Base-by-base conservation (phyloP, 2,329 filamentous ascomycete species). In the Chrysosporium keratinophilum region DNA sequence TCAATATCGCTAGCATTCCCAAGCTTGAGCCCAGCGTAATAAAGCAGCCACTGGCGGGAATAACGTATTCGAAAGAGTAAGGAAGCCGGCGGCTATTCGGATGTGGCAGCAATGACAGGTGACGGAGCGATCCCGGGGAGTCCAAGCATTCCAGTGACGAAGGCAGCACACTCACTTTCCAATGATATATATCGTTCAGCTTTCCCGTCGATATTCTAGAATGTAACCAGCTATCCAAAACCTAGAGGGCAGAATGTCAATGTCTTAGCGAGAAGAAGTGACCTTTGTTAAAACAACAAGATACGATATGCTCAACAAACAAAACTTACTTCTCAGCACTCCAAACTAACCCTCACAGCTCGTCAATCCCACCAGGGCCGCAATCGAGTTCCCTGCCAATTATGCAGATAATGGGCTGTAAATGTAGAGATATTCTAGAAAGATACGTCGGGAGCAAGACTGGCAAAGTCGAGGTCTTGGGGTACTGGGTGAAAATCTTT, bases 331-430 rank as follows among this genome's bases (percentile, higher is more conserved):
- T 46, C 51, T 50, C 56, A 54, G 54, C 51, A 52, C 47, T 43
- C 54, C 54, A 45, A 41, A 37, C 56, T 54, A 51, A 39, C 56
- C 54, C 56, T 58, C 54, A 51, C 56, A 54, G 41, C 54, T 50
- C 56, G 56, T 57, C 58, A 51, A 41, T 55, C 58, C 58, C 58
- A 55, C 58, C 58, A 47, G 42, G 39, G 39, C 54, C 39, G 52
- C 54, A 37, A 45, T 54, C 47, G 44, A 42, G 20, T 37, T 56
- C 52, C 51, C 51, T 48, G 7, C 35, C 44, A 23, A 40, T 39
- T 40, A 10, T 53, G 34, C 50, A 31, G 28, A 43, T n/a, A 43
- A 39, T 42, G 51, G 9, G 51, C 31, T 47, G 51, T 35, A 42
- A 53, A 43, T 49, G 45, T 20, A 10, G 15, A 54, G 42, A 49